These are phyloP conservation scores for Rubroshorea leprosula DNA, from an alignment of 345 rosid species.

Conservation along the genomic window DNA sequence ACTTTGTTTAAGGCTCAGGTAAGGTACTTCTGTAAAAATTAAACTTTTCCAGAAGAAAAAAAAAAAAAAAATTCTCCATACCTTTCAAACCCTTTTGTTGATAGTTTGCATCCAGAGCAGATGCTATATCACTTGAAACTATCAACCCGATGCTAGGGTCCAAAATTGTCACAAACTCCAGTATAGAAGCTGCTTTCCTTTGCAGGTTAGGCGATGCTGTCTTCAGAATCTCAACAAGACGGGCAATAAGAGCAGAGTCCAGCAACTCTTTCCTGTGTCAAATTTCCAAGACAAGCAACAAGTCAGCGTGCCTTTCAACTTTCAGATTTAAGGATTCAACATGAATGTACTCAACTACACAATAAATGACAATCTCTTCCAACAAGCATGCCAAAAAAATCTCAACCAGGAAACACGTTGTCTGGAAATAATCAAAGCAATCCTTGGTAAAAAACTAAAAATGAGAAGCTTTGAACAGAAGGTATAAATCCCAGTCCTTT, in stretches of 20 bases:
- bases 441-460: too few species aligned
- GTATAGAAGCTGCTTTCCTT: constrained; percentile 62
- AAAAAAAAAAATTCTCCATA: constrained; percentile 17
- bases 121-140: constrained; percentile 42
- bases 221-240: constrained; percentile 58
- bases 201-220: constrained; percentile 47
- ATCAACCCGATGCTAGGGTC: constrained; percentile 39
- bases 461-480: too few species aligned
- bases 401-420: not conserved
- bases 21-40: not conserved
- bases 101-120: constrained; percentile 55
- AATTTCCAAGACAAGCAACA: constrained; percentile 16
- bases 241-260: constrained; percentile 47
- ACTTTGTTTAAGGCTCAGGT: too few species aligned
- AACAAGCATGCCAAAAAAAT: not conserved
- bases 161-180: constrained; percentile 47
- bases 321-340: not conserved
- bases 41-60: not conserved
- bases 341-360: constrained; percentile 4
- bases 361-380: not conserved
- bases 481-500: not conserved
- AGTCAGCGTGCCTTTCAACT: constrained; percentile 16
- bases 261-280: constrained; percentile 39
- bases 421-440: too few species aligned
- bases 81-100: constrained; percentile 55